Conservation (phyloP, 306 rosid genomes). For the Vigna trinervia region DNA sequence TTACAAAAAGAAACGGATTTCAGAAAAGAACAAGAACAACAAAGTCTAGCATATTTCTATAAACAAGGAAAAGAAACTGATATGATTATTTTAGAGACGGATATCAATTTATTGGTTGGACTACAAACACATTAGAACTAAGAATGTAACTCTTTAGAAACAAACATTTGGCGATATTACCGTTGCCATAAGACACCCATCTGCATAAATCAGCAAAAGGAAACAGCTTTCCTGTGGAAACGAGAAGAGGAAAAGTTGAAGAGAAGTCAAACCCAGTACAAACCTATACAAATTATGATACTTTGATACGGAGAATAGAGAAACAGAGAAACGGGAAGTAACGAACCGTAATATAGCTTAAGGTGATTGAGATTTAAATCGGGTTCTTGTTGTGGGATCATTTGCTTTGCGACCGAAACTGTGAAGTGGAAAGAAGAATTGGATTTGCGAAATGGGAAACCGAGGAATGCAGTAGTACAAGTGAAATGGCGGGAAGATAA, state of each 20-base stretch:
- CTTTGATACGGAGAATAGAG: background rate
- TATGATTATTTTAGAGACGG: background rate
- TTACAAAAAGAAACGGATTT: background rate
- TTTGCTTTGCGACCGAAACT: background rate
- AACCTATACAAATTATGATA: background rate
- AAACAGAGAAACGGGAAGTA: background rate
- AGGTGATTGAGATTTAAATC: conserved; percentile 42
- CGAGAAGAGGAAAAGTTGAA: background rate
- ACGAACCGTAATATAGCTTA: conserved; percentile 69
- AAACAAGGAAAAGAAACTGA: background rate
- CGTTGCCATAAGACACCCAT: conserved; percentile 91
- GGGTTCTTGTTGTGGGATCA: conserved; percentile 31
- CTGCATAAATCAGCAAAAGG: conserved; percentile 73
- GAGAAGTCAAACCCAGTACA: background rate
- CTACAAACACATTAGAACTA: background rate
- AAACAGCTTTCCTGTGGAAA: conserved; percentile 73
- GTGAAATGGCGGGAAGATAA: conserved; percentile 28
- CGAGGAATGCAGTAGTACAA: background rate
- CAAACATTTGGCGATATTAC: conserved; percentile 47
- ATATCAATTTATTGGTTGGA: background rate
- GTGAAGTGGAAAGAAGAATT: background rate
- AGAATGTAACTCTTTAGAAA: background rate
- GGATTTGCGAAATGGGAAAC: background rate
- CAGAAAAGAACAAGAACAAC: background rate
- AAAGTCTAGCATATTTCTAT: background rate